Base-by-base conservation (phyloP, 2,329 filamentous ascomycete genomes). In the Neoarthrinium moseri region DNA sequence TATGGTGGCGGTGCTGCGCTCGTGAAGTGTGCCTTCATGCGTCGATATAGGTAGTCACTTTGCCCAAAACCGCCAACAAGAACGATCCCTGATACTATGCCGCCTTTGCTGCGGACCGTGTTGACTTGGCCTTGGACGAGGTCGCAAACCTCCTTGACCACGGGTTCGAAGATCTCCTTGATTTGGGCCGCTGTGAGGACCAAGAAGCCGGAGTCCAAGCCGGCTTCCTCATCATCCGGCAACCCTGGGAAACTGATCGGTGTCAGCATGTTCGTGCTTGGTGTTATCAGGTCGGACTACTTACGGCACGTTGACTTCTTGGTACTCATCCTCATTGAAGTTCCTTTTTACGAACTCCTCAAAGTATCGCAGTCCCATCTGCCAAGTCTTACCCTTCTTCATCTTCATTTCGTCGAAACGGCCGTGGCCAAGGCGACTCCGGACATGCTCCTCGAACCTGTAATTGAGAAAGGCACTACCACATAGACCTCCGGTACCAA, bases 291-390 rank as follows among this genome's bases (percentile, higher is more conserved):
- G 10, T 6, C 2, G 8, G 12, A 35, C 5, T 0, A 74, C 78
- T 53, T 66, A 81, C 77, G 87, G 87, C 4, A 91, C 79, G 47
- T 90, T 90, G 48, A 91, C 80, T 61, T 91, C 87, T 40, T 83
- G 77, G 51, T 87, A 81, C 58, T 90, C 87, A 37, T 89, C 86
- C 56, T 88, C 84, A 60, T 88, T 86, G 61, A 91, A 92, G 58
- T 90, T 91, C 12, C 88, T 78, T 67, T 92, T 92, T 12, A 92
- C 87, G 60, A 89, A 91, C 60, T 91, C 87, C 57, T 92, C 88
- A 64, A 90, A 92, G 59, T 90, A 91, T 45, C 82, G 79, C 41
- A 91, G 70, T 2, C 84, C 88, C 82, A 85, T 85, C 62, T 86
- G 87, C 86, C 87, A 91, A 1, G 84, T 89, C 66, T 88, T 90